Evolutionary conservation across 169 alveolate species (phyloP), one percentile per base, ranked within the genome.

Genomic region (Plasmodium fragile): DNA sequence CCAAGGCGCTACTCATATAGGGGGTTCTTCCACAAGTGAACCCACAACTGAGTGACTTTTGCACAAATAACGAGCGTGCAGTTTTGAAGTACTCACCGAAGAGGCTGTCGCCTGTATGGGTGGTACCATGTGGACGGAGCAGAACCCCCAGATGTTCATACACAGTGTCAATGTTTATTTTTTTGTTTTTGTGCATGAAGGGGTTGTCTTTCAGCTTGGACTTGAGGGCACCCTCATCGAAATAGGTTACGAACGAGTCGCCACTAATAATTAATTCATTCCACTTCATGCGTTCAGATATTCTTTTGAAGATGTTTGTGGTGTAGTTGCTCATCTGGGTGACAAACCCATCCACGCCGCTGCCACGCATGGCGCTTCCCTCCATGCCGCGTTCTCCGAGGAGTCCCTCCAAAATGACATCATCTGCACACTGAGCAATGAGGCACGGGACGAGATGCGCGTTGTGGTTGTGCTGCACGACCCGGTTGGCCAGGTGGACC

Each of bases 371-470:
- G 13, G 25, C 75, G 16, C 75, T 25, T 13, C 28, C 13, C 3
- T 5, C 36, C 3, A 8, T 59, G 10, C 75, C 75, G 30, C 36
- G 16, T 4, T 4, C 36, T 25, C 3, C 11, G 34, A 59, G 75
- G 30, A 0, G 7, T 5, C 34, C 3, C 75, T 59, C 75, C 5
- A 59, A 34, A 4, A 52, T 49, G 25, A 53, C 41, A 25, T 69
- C 83, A 84, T 84, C 93, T 3, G 75, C 84, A 34, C 52, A 49
- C 22, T 34, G 49, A 8, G 80, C 53, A 22, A 84, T 73, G 10
- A 84, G 43, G 11, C 53, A 34, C 16, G 93, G 93, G n/a, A 84
- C 55, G 4, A 84, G n/a, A 28, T 84, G 93, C 16, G 93, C 59
- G 55, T 73, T 84, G 43, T 84, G 73, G 65, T 84, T 75, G 55